phyloP scores from a whole-genome alignment of 768 basidiomycete genomes.

The Dioszegia aurantiaca region DNA sequence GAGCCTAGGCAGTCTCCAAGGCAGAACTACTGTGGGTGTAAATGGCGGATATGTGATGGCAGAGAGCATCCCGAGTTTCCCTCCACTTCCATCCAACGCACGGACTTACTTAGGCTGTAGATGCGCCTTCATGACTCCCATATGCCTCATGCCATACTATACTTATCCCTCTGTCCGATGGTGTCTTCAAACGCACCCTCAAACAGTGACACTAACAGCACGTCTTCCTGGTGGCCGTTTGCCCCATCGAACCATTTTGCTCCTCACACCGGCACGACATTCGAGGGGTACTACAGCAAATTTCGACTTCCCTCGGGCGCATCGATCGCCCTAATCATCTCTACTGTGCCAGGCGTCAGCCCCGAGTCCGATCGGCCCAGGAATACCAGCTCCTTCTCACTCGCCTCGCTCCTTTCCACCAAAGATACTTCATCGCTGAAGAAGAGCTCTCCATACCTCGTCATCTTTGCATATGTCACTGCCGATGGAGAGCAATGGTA shows the following conservation, averaged over 20 bases:
- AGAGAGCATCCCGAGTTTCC: too few relatives aligned
- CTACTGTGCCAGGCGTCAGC: slow-evolving; percentile 26
- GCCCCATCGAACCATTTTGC: slow-evolving; percentile 21
- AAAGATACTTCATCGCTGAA: neutral
- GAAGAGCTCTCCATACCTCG: slow-evolving; percentile 2
- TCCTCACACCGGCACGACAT: slow-evolving; percentile 26
- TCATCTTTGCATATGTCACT: slow-evolving; percentile 6
- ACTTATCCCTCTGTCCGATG: too few relatives aligned
- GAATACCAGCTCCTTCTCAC: slow-evolving; percentile 3
- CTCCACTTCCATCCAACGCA: too few relatives aligned
- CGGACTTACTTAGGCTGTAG: too few relatives aligned
- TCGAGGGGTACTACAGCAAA: slow-evolving; percentile 39
- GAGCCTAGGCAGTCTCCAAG: too few relatives aligned
- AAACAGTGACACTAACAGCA: too few relatives aligned
- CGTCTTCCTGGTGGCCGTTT: neutral
- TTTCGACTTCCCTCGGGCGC: slow-evolving; percentile 36
- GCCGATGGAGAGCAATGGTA: slow-evolving; percentile 6
- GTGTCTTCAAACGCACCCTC: neutral
- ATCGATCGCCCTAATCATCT: slow-evolving; percentile 36
- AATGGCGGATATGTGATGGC: too few relatives aligned
- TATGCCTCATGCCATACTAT: too few relatives aligned
- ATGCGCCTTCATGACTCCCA: too few relatives aligned
- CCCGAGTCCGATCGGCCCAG: neutral
- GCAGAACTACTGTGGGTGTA: too few relatives aligned
- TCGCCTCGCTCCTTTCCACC: slow-evolving; percentile 6